Conservation (phyloP, 1,284 basidiomycete genomes). For the Crucibulum cyathiforme region DNA sequence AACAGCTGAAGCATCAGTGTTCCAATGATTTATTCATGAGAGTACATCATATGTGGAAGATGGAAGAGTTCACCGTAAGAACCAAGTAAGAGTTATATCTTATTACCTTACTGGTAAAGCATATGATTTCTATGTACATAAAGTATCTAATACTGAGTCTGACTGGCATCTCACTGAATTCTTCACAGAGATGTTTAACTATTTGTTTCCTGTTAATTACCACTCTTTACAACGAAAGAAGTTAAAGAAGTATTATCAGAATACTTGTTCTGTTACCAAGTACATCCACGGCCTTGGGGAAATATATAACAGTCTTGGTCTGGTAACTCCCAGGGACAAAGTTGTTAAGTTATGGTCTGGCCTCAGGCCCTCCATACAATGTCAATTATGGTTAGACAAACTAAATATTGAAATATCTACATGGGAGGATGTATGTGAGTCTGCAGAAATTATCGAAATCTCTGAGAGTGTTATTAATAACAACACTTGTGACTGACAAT, state of each 20-base stretch:
- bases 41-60: slow-evolving; percentile 31
- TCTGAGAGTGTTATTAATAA: slow-evolving; percentile 11
- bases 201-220: slow-evolving; percentile 50
- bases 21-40: slow-evolving; percentile 36
- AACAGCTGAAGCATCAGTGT: slow-evolving; percentile 19
- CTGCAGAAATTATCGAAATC: slow-evolving; percentile 21
- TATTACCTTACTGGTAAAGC: slow-evolving; percentile 41
- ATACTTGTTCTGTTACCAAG: slow-evolving; percentile 17
- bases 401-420: slow-evolving; percentile 23
- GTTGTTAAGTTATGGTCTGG: slow-evolving; percentile 28
- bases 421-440: slow-evolving; percentile 18
- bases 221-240: slow-evolving; percentile 26
- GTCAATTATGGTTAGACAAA: slow-evolving; percentile 14
- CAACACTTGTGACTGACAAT: not conserved
- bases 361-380: slow-evolving; percentile 12
- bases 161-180: slow-evolving; percentile 34
- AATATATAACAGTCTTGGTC: slow-evolving; percentile 30
- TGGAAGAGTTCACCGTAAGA: slow-evolving; percentile 20
- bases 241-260: slow-evolving; percentile 20
- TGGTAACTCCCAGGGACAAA: slow-evolving; percentile 12
- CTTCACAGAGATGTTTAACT: slow-evolving; percentile 46
- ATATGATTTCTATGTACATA: slow-evolving; percentile 43
- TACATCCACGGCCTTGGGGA: slow-evolving; percentile 26
- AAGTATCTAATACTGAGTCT: slow-evolving; percentile 30
- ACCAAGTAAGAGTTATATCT: slow-evolving; percentile 29